Evolutionary conservation across 2,329 filamentous ascomycete species (phyloP), one percentile per base, ranked within the genome.

Genomic region (Botrytis fabae): DNA sequence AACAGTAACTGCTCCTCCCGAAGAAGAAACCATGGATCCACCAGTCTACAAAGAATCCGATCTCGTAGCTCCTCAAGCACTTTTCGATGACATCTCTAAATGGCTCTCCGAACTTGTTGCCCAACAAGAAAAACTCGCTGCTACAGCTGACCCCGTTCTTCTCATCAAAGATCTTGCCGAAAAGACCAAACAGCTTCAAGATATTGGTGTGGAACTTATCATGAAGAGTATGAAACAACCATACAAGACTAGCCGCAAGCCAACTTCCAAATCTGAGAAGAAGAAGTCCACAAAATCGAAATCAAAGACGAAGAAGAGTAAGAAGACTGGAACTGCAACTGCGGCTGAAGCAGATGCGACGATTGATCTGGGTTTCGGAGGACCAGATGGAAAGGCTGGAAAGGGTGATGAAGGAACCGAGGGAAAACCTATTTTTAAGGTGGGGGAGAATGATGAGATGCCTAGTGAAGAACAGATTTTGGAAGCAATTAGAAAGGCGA

Each of bases 51-150:
- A 87, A 0, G 83, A 89, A 14, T 88, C 91, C 44, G 95, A 98
- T 79, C 85, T 97, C 46, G 85, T 87, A 60, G 84, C 86, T 65
- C 85, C 96, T 38, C 87, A 90, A 69, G 85, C 88, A 18, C 83
- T 90, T 28, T 88, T 91, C 79, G 87, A 89, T 42, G 86, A 88
- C 22, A 89, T 91, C 28, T 84, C 86, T 25, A 85, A 87, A 32
- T 99, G 95, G 95, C 86, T 99, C 32, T 87, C 90, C 46, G 88
- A 92, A 76, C 91, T 92, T 80, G 83, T 93, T 65, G 84, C 86
- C 3, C 87, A 88, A 77, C 95, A 98, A 82, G 88, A 90, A 44
- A 90, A 89, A 77, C 88, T 97, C 4, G 84, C 86, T 25, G 83
- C 85, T 2, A 90, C 90, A 2, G 93, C 93, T 16, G 90, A 98